Base-by-base conservation (phyloP, 805 yeast species). In the Yarrowia sp. region DNA sequence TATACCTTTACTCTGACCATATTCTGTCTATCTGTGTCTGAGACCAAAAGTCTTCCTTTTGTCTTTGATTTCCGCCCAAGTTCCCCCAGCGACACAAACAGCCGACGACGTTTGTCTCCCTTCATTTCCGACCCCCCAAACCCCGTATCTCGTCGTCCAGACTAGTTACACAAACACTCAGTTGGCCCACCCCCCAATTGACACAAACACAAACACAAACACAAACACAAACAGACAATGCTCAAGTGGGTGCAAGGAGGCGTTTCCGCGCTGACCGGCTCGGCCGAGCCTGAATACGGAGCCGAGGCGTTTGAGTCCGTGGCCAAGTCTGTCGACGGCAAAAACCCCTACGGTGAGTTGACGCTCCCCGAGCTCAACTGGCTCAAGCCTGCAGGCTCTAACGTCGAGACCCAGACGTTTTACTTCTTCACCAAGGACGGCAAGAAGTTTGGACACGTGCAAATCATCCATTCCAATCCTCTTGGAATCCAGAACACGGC, bases 261-360 rank as follows among this genome's bases (percentile, higher is more conserved):
- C 36, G 63, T 89, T 63, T 90, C 98, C n/a, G 95, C 96, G 6
- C 95, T 92, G 51, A 93, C 98, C 6, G 99, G 99, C 64, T 85
- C 96, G 12, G 97, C 97, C 1, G 99, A 95, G 76, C 99, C 99
- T 26, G 96, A 89, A 73, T 95, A 95, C 72, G 99, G 99, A 62
- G 83, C 88, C 43, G 97, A 88, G 59, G 96, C 96, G 43, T 90
- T 95, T 69, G 93, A 88, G 72, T 84, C 98, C n/a, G 85, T 92
- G 66, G 83, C 89, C 44, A 83, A 83, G 38, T 74, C 84, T 49
- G 84, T 87, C 51, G 83, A 79, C 33, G 77, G 71, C 67, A 80
- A 81, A 41, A 85, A 86, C 69, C 83, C 89, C 1, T 89, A 78
- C 71, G 80, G 86, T 30, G 81, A 78, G 22, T 83, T 95, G 35